A percentile compares a stretch with the other conserved stretches of the same genome.
Evolutionary conservation across 352 stramenopile genomes (phyloP).

Genomic region (Phytophthora quininea): DNA sequence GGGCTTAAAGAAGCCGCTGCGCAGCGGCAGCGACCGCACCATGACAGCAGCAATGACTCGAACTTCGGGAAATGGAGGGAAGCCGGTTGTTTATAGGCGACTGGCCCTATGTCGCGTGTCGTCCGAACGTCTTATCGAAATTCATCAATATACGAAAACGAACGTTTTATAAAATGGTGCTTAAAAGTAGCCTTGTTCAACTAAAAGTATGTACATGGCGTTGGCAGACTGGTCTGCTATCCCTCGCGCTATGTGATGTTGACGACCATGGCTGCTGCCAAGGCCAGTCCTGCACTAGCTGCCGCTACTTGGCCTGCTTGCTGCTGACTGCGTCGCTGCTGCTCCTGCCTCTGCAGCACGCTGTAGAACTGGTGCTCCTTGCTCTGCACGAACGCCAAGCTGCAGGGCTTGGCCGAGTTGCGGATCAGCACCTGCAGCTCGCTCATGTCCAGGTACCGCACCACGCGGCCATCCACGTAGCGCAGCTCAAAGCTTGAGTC

Average conservation of each 20-base stretch:
- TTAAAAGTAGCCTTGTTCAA: too few species aligned
- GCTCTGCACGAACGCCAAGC: constrained; percentile 66
- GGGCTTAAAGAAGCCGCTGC: constrained; percentile 76
- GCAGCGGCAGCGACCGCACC: constrained; percentile 80
- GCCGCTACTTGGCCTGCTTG: constrained; percentile 23
- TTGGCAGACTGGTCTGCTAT: not conserved
- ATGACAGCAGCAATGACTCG: constrained; percentile 26
- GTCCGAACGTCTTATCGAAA: too few species aligned
- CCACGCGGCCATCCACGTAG: constrained; percentile 53
- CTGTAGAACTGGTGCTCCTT: constrained; percentile 55
- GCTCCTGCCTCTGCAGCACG: constrained; percentile 36
- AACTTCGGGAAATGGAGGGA: too few species aligned
- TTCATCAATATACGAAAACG: too few species aligned
- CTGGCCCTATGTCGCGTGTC: too few species aligned
- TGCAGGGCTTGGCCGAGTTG: constrained; percentile 58
- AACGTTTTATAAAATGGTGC: too few species aligned
- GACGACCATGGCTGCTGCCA: constrained; percentile 39
- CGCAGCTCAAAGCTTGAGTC: constrained; percentile 68
- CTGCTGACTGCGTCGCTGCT: constrained; percentile 31
- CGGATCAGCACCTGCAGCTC: constrained; percentile 70
- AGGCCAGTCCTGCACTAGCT: constrained; percentile 35
- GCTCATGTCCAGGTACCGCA: constrained; percentile 70
- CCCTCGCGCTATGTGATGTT: constrained; percentile 36
- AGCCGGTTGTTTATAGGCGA: too few species aligned
- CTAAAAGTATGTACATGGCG: too few species aligned